Conservation (phyloP, 2,329 filamentous ascomycete species). For the Colletotrichum incanum region DNA sequence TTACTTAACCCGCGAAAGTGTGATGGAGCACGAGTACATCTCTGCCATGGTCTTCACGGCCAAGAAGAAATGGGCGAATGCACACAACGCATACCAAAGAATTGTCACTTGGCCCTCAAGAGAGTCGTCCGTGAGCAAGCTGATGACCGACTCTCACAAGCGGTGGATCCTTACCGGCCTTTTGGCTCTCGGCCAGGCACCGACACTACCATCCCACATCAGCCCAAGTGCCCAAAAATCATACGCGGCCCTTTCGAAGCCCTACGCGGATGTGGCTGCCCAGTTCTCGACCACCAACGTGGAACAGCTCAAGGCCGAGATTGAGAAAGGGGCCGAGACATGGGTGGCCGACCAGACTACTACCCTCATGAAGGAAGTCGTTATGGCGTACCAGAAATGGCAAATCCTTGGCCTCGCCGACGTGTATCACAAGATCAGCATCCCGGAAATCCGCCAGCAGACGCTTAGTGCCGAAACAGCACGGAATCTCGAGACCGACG, state of each 20-base stretch:
- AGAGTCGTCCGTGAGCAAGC: slow-evolving; percentile 76
- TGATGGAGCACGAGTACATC: slow-evolving; percentile 79
- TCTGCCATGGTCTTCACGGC: slow-evolving; percentile 77
- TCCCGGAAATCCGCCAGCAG: slow-evolving; percentile 65
- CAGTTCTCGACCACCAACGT: slow-evolving; percentile 74
- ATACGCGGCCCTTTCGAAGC: slow-evolving; percentile 73
- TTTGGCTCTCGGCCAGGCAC: slow-evolving; percentile 75
- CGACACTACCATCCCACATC: slow-evolving; percentile 70
- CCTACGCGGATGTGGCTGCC: slow-evolving; percentile 80
- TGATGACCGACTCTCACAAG: slow-evolving; percentile 93
- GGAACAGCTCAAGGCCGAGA: slow-evolving; percentile 74
- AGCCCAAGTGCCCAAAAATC: slow-evolving; percentile 67
- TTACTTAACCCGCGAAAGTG: slow-evolving; percentile 64
- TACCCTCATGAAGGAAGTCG: slow-evolving; percentile 79
- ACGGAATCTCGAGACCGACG: slow-evolving; percentile 57
- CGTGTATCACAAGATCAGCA: slow-evolving; percentile 76
- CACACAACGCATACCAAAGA: slow-evolving; percentile 74
- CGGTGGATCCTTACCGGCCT: slow-evolving; percentile 89
- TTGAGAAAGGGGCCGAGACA: slow-evolving; percentile 68
- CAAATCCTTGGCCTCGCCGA: slow-evolving; percentile 81
- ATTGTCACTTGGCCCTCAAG: slow-evolving; percentile 78
- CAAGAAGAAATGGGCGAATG: slow-evolving; percentile 73
- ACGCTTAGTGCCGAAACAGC: slow-evolving; percentile 72
- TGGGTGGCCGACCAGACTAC: slow-evolving; percentile 83
- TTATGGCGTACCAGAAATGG: slow-evolving; percentile 81